Percentiles rank a stretch among this genome's conserved stretches.
Evolutionary conservation across 805 yeast species (phyloP).

Genomic region (Starmerella floris): DNA sequence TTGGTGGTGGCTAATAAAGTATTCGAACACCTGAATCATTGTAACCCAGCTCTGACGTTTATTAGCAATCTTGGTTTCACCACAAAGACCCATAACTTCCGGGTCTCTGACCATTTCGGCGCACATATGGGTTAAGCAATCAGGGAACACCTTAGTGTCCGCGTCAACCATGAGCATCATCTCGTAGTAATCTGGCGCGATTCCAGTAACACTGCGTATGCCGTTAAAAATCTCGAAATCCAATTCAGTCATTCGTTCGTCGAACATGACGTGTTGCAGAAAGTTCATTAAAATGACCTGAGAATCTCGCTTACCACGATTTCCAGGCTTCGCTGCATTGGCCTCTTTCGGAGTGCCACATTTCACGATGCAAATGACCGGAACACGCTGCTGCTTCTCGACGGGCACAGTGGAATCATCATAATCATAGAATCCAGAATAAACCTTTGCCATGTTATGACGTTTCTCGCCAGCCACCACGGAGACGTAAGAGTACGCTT

Average conservation of each 20-base stretch:
- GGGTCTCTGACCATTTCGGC: constrained; percentile 85
- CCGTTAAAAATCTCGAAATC: constrained; percentile 64
- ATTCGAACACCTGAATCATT: constrained; percentile 85
- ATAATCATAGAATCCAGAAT: constrained; percentile 85
- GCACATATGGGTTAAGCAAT: constrained; percentile 75
- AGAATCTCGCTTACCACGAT: constrained; percentile 92
- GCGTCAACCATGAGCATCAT: constrained; percentile 87
- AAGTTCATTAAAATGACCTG: constrained; percentile 85
- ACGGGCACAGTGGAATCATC: constrained; percentile 59
- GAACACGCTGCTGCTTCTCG: constrained; percentile 73
- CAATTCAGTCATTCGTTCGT: constrained; percentile 86
- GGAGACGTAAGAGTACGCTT: constrained; percentile 80
- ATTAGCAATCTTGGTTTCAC: constrained; percentile 84
- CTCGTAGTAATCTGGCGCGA: constrained; percentile 74
- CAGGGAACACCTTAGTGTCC: constrained; percentile 78
- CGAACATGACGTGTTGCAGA: constrained; percentile 72
- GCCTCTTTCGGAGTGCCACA: constrained; percentile 75
- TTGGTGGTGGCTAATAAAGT: constrained; percentile 86
- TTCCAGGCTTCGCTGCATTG: constrained; percentile 65
- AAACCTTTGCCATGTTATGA: constrained; percentile 95
- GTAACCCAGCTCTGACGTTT: constrained; percentile 79
- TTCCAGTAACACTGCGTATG: constrained; percentile 73
- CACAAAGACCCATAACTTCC: constrained; percentile 80
- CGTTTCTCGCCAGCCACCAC: constrained; percentile 90
- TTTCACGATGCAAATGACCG: constrained; percentile 64